phyloP scores from a whole-genome alignment of 352 stramenopile genomes.

The Pythium phragmitis region DNA sequence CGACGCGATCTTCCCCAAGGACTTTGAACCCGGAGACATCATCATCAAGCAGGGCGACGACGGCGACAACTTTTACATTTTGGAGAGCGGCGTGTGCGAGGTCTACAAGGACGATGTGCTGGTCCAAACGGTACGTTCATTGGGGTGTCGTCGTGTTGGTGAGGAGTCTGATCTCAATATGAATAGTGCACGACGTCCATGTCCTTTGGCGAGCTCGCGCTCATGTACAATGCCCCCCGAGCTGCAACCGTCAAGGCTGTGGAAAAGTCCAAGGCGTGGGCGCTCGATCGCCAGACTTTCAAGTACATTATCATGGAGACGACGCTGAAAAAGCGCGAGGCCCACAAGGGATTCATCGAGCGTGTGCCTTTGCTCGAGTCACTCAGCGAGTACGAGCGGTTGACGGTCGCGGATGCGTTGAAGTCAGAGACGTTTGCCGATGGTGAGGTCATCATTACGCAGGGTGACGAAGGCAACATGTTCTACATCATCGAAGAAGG shows the following conservation, averaged over 20 bases:
- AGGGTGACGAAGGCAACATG: slow-evolving; percentile 87
- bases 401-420: slow-evolving; percentile 86
- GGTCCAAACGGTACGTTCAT: slow-evolving; percentile 59
- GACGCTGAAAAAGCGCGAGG: slow-evolving; percentile 87
- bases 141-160: neutral
- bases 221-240: slow-evolving; percentile 97
- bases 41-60: slow-evolving; percentile 92
- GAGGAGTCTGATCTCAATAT: neutral
- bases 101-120: slow-evolving; percentile 89
- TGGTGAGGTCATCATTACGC: slow-evolving; percentile 88
- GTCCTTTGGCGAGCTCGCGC: slow-evolving; percentile 96
- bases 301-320: slow-evolving; percentile 93
- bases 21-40: slow-evolving; percentile 71
- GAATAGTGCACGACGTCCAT: slow-evolving; percentile 79
- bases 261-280: slow-evolving; percentile 92
- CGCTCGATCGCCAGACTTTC: slow-evolving; percentile 87
- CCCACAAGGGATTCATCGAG: slow-evolving; percentile 88
- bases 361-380: slow-evolving; percentile 90
- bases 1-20: slow-evolving; percentile 85
- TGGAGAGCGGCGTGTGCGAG: slow-evolving; percentile 91
- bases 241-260: slow-evolving; percentile 93
- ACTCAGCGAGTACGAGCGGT: slow-evolving; percentile 87
- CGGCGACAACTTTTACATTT: slow-evolving; percentile 95
- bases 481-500: slow-evolving; percentile 92
- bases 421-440: slow-evolving; percentile 83